Conservation (phyloP, 2,329 filamentous ascomycete genomes). For the Aspergillus neotritici region DNA sequence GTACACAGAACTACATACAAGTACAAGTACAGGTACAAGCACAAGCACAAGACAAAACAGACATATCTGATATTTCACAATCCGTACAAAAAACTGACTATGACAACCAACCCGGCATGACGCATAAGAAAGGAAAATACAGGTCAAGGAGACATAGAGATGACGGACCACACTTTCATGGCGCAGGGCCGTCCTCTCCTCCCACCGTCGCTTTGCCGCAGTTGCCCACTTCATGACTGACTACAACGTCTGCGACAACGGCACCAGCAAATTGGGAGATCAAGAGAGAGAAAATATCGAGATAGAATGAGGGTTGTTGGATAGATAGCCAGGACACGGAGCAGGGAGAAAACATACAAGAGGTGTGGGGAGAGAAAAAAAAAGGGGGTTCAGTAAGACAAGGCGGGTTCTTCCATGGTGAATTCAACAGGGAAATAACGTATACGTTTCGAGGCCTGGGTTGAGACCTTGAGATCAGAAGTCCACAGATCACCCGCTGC, state of each 20-base stretch:
- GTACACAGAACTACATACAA: background rate
- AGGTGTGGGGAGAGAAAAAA: slow-evolving; percentile 14
- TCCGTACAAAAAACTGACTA: slow-evolving; percentile 23
- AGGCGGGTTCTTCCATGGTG: slow-evolving; percentile 2
- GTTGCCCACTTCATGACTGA: slow-evolving; percentile 29
- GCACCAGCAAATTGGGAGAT: slow-evolving; percentile 30
- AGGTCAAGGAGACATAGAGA: slow-evolving; percentile 14
- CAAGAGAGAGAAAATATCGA: slow-evolving; percentile 16
- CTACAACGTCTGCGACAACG: slow-evolving; percentile 25
- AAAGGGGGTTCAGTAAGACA: slow-evolving; percentile 12
- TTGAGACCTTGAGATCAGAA: background rate
- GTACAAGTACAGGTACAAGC: background rate
- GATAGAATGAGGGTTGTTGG: slow-evolving; percentile 14
- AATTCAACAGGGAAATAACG: background rate
- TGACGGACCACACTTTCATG: slow-evolving; percentile 26
- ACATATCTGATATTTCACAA: slow-evolving; percentile 15
- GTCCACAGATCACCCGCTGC: slow-evolving; percentile 11
- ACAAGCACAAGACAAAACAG: slow-evolving; percentile 16
- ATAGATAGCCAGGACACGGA: slow-evolving; percentile 8
- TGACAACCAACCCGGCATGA: slow-evolving; percentile 33
- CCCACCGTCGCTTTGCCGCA: slow-evolving; percentile 21
- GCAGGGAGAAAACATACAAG: slow-evolving; percentile 13
- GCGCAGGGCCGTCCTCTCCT: slow-evolving; percentile 15
- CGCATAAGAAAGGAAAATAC: slow-evolving; percentile 26
- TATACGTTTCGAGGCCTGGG: too few species aligned